Percentiles rank a stretch among this genome's conserved stretches.
phyloP scores from a whole-genome alignment of 305 asterid genomes.

The Euphrasia arctica region DNA sequence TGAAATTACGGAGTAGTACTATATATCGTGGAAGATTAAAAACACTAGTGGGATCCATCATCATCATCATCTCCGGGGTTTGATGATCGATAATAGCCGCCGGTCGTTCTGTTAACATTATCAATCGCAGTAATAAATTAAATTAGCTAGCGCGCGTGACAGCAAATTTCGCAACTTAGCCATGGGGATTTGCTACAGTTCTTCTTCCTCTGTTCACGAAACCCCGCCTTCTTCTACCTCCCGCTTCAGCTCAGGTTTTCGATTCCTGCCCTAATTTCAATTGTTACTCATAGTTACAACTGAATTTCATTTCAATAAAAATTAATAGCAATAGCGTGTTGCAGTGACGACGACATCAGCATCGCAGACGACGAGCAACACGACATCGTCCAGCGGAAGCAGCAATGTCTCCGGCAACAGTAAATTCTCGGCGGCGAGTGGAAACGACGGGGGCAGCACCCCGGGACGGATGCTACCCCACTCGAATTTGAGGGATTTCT shows the following conservation, averaged over 20 bases:
- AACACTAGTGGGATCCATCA: too few relatives aligned
- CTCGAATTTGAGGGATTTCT: slow-evolving; percentile 44
- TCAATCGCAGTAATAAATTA: background rate
- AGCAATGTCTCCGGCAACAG: slow-evolving; percentile 33
- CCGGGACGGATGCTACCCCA: slow-evolving; percentile 36
- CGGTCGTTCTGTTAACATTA: background rate
- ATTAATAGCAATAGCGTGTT: background rate
- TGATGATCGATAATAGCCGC: background rate
- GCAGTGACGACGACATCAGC: slow-evolving; percentile 25
- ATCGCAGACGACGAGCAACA: slow-evolving; percentile 27
- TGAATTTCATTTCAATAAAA: background rate
- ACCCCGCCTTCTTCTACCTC: slow-evolving; percentile 31
- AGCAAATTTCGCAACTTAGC: background rate
- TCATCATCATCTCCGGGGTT: too few relatives aligned
- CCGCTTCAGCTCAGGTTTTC: slow-evolving; percentile 40
- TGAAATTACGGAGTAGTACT: too few relatives aligned
- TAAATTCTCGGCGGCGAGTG: slow-evolving; percentile 33
- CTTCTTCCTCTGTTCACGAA: slow-evolving; percentile 30
- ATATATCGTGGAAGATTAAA: too few relatives aligned
- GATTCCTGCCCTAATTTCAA: background rate
- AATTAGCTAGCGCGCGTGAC: background rate
- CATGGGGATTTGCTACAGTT: slow-evolving; percentile 47
- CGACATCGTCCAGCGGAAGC: slow-evolving; percentile 31
- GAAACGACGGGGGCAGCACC: slow-evolving; percentile 26
- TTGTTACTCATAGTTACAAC: background rate